Base-by-base conservation (phyloP, 2,329 filamentous ascomycete genomes). In the Periconia macrospinosa region DNA sequence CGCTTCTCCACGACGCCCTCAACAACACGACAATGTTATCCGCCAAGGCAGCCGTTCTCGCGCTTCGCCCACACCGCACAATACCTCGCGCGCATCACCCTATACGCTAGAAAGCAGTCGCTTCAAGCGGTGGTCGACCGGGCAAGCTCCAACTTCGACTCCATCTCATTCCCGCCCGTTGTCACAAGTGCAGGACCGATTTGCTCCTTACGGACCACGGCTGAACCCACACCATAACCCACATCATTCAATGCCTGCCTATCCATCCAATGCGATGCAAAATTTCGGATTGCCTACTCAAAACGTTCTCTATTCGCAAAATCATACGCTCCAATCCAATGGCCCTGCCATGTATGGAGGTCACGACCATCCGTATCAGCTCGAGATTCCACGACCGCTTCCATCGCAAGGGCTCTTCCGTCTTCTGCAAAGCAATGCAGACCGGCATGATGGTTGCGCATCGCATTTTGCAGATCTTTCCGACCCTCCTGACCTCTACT, bases 101-200 rank as follows among this genome's bases (percentile, higher is more conserved):
- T 91, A 91, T 74, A 86, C 78, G 47, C 80, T 90, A 47, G 88
- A 91, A 44, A 82, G 80, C 49, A 80, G 79, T 44, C 83, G 87
- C 57, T 85, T 81, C 68, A 91, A 91, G 78, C 81, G 89, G 60
- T 92, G 89, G 88, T 91, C 89, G 18, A 91, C 89, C 3, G 88
- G 88, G 14, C 70, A 72, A 47, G 67, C 72, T 17, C 70, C 72
- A 5, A 90, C 87, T 3, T 90, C 87, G 55, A 86, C 82, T 18
- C 82, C 85, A 1, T 72, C 78, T 18, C 78, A 79, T 52, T 79
- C 86, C 30, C 80, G 82, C 23, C 80, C 85, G 30, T 81, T 87
- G 2, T 60, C 65, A 10, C 70, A 75, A 27, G 85, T 86, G 59
- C 79, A 87, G 42, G 87, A 87, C 70, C 82, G 87, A 58, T 81